phyloP scores from a whole-genome alignment of 305 asterid genomes.

The Fraxinus floribunda region DNA sequence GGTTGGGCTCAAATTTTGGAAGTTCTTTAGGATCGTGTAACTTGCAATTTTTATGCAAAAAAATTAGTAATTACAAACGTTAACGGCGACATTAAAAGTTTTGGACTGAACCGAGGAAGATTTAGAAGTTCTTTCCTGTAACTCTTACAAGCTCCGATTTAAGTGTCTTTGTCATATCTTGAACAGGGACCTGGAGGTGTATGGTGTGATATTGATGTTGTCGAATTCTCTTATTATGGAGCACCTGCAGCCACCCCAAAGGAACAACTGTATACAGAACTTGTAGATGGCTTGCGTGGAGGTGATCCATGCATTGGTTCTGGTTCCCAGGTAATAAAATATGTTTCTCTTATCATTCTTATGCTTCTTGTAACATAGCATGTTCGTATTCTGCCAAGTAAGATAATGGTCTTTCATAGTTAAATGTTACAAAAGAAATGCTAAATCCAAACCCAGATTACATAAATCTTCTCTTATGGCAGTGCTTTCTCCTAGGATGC shows the following conservation, averaged over 20 bases:
- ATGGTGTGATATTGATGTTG: constrained; percentile 99
- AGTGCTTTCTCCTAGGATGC: not conserved
- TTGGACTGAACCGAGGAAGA: too few species aligned
- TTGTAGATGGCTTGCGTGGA: constrained; percentile 90
- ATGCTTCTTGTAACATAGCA: not conserved
- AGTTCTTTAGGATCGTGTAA: not conserved
- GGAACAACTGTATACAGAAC: constrained; percentile 73
- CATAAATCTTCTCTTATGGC: not conserved
- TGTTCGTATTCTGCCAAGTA: constrained; percentile 3
- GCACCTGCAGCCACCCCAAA: constrained; percentile 91
- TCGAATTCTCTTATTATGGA: constrained; percentile 89
- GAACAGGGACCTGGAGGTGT: constrained; percentile 97
- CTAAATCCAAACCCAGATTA: not conserved
- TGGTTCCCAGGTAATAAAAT: constrained; percentile 79
- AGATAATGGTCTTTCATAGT: constrained; percentile 3
- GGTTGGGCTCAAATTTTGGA: not conserved
- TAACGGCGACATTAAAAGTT: not conserved
- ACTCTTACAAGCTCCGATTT: constrained; percentile 9
- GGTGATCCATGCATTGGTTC: constrained; percentile 89
- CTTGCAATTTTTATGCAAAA: not conserved
- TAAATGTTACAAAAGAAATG: not conserved
- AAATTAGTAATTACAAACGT: not conserved
- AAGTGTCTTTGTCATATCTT: constrained; percentile 21
- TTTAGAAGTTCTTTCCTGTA: constrained; percentile 5
- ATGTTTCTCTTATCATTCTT: not conserved